Conservation (phyloP, 495 filamentous ascomycete genomes). For the Xylaria scruposa region DNA sequence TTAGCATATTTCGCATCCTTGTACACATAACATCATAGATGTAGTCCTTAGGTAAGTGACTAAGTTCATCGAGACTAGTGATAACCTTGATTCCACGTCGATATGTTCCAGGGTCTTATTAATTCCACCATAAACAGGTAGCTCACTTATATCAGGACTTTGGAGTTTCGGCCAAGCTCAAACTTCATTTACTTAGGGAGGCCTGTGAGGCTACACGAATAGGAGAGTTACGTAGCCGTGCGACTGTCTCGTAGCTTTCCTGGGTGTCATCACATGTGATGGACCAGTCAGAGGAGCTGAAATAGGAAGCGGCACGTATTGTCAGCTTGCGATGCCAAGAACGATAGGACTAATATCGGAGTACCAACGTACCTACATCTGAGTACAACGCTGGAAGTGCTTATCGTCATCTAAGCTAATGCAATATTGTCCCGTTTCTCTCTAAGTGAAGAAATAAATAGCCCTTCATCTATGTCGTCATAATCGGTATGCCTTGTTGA, state of each 20-base stretch:
- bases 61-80: too few species aligned
- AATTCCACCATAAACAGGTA: background rate
- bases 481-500: background rate
- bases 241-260: background rate
- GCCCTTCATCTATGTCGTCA: slow-evolving; percentile 1
- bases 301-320: background rate
- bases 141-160: background rate
- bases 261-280: background rate
- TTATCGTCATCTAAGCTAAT: background rate
- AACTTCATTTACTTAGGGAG: background rate
- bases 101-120: background rate
- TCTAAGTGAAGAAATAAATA: background rate
- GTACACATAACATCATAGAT: too few species aligned
- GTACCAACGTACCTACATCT: background rate
- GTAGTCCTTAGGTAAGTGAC: too few species aligned
- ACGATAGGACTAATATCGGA: background rate
- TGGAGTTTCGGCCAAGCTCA: background rate
- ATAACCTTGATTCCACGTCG: background rate
- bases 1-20: background rate
- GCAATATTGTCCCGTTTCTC: background rate
- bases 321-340: background rate
- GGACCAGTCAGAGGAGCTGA: background rate
- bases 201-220: background rate
- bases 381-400: background rate
- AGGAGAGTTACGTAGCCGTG: background rate